Percentiles rank a stretch among this genome's conserved stretches.
Evolutionary conservation across 2,329 filamentous ascomycete species (phyloP).

Genomic region (Cytospora piceae): DNA sequence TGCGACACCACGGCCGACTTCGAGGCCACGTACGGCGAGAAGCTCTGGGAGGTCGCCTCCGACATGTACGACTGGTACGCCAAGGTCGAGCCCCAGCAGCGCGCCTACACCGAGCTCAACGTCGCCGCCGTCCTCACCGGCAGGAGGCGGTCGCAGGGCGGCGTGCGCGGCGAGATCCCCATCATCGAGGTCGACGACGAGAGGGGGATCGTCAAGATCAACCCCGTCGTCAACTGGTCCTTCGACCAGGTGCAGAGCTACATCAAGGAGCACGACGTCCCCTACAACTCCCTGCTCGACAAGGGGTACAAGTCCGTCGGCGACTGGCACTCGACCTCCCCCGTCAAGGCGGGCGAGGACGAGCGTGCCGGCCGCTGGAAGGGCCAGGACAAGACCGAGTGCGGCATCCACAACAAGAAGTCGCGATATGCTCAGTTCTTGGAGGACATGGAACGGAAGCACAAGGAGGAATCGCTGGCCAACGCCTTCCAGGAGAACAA

Average conservation of each 20-base stretch:
- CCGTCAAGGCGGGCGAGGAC: conserved; percentile 88
- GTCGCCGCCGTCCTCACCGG: conserved; percentile 93
- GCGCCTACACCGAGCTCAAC: conserved; percentile 84
- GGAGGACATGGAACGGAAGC: conserved; percentile 65
- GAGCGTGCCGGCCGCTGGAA: conserved; percentile 97
- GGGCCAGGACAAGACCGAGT: conserved; percentile 94
- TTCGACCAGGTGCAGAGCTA: conserved; percentile 91
- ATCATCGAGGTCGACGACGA: conserved; percentile 91
- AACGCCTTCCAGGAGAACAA: conserved; percentile 29
- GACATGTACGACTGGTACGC: conserved; percentile 96
- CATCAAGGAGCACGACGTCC: conserved; percentile 82
- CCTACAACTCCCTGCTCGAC: conserved; percentile 91
- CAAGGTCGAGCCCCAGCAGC: conserved; percentile 95
- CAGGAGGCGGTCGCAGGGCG: conserved; percentile 88
- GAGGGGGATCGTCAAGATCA: conserved; percentile 92
- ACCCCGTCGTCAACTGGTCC: conserved; percentile 91
- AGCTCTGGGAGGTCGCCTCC: conserved; percentile 80
- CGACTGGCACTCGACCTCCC: conserved; percentile 96
- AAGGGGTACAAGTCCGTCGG: conserved; percentile 97
- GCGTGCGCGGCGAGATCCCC: conserved; percentile 85
- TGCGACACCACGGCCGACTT: conserved; percentile 76
- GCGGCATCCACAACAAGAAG: conserved; percentile 97
- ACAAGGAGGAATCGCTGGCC: conserved; percentile 31
- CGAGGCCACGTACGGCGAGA: conserved; percentile 77
- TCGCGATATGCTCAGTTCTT: conserved; percentile 90